Evolutionary conservation across 108 stramenopile species (phyloP).

Genomic region (Seminavis robusta): DNA sequence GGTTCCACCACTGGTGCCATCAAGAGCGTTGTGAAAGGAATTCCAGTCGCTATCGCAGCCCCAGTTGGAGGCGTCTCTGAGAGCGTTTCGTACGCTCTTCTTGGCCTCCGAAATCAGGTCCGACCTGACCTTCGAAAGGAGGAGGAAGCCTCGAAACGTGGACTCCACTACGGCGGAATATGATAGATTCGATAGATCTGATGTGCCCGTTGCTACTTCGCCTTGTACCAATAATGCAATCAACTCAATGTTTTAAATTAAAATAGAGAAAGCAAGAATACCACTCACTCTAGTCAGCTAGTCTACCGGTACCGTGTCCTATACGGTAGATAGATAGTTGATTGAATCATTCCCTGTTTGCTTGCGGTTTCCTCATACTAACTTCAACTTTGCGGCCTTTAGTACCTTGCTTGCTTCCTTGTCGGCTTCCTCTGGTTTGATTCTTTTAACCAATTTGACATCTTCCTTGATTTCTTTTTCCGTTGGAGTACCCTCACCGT

Average conservation of each 20-base stretch:
- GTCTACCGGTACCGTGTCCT: too few relatives aligned
- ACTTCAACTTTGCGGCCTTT: slow-evolving; percentile 48
- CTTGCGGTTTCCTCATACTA: too few relatives aligned
- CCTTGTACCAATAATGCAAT: too few relatives aligned
- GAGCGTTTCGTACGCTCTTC: slow-evolving; percentile 71
- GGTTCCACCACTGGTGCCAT: slow-evolving; percentile 60
- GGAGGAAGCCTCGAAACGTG: slow-evolving; percentile 55
- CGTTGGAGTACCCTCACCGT: slow-evolving; percentile 61
- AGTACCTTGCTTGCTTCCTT: slow-evolving; percentile 81
- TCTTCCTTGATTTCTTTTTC: slow-evolving; percentile 72
- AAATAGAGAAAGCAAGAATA: too few relatives aligned
- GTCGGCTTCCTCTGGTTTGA: slow-evolving; percentile 76
- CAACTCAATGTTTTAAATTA: too few relatives aligned
- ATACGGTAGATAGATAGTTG: too few relatives aligned
- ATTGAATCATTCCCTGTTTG: too few relatives aligned
- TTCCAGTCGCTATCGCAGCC: slow-evolving; percentile 72
- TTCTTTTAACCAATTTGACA: slow-evolving; percentile 73
- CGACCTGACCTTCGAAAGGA: slow-evolving; percentile 78
- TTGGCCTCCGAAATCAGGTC: slow-evolving; percentile 77
- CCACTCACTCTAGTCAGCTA: too few relatives aligned
- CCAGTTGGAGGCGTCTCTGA: slow-evolving; percentile 78
- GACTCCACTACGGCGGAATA: slow-evolving; percentile 5
- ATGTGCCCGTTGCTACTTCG: too few relatives aligned
- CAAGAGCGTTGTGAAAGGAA: slow-evolving; percentile 61
- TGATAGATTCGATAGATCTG: too few relatives aligned